phyloP scores from a whole-genome alignment of 805 yeast genomes.

The Torulaspora maleeae region DNA sequence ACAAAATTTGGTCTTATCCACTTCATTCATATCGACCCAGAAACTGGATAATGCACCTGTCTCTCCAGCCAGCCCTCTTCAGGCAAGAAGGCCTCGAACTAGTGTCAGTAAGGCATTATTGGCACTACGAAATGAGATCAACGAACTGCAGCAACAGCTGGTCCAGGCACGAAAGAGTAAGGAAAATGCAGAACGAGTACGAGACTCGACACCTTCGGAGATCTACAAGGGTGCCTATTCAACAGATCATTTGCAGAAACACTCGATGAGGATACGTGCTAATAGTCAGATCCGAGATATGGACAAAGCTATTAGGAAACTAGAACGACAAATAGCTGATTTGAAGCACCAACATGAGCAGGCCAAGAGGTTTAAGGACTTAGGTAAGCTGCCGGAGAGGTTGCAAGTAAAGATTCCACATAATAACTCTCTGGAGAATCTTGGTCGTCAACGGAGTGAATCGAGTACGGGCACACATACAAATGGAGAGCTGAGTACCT shows the following conservation, averaged over 20 bases:
- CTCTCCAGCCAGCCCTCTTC: conserved; percentile 31
- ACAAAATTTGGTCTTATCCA: conserved; percentile 32
- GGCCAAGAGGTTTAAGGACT: conserved; percentile 9
- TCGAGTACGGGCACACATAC: neutral
- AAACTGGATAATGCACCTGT: conserved; percentile 22
- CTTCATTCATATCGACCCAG: conserved; percentile 34
- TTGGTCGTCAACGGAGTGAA: neutral
- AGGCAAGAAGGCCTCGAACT: conserved; percentile 23
- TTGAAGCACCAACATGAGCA: conserved; percentile 26
- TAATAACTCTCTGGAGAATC: neutral
- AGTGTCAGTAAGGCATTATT: conserved; percentile 22
- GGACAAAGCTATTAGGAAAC: conserved; percentile 28
- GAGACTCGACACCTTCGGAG: conserved; percentile 29
- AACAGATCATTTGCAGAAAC: conserved; percentile 35
- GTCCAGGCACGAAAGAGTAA: conserved; percentile 21
- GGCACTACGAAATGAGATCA: conserved; percentile 22
- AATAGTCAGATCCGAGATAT: conserved; percentile 33
- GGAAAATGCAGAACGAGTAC: conserved; percentile 25
- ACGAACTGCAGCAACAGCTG: conserved; percentile 24
- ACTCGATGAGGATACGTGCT: conserved; percentile 33
- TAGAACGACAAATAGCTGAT: conserved; percentile 26
- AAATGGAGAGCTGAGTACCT: conserved; percentile 1
- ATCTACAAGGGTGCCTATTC: conserved; percentile 35
- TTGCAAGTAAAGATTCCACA: neutral
- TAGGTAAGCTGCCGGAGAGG: conserved; percentile 2